Evolutionary conservation across 768 basidiomycete species (phyloP).

Genomic region (Galerina sulciceps): DNA sequence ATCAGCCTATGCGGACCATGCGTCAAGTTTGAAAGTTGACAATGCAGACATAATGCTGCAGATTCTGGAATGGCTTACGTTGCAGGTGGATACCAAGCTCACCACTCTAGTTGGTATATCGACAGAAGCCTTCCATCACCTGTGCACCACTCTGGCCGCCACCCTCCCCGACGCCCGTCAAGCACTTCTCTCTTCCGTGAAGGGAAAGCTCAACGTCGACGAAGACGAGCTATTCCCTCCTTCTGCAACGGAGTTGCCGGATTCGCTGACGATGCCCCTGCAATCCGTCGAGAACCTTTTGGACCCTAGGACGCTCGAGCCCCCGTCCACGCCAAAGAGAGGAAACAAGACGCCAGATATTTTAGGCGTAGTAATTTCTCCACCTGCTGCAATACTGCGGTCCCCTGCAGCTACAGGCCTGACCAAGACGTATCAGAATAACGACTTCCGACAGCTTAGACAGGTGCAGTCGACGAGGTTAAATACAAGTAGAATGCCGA

Average conservation of each 20-base stretch:
- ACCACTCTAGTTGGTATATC: constrained; percentile 54
- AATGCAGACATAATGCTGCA: constrained; percentile 43
- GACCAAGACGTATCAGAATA: constrained; percentile 80
- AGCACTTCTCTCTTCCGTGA: constrained; percentile 23
- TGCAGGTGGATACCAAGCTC: constrained; percentile 46
- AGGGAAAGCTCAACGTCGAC: constrained; percentile 39
- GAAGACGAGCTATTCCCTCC: constrained; percentile 41
- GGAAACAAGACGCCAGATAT: constrained; percentile 58
- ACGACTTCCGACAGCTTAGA: constrained; percentile 81
- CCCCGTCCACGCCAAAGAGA: constrained; percentile 56
- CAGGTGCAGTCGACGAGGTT: constrained; percentile 70
- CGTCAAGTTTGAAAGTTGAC: constrained; percentile 34
- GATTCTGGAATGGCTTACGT: constrained; percentile 60
- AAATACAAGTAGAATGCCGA: constrained; percentile 86
- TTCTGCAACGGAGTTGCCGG: constrained; percentile 34
- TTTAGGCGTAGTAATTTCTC: constrained; percentile 70
- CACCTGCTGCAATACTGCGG: constrained; percentile 69
- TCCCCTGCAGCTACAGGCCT: constrained; percentile 77
- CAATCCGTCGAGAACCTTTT: constrained; percentile 54
- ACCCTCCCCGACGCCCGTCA: constrained; percentile 29
- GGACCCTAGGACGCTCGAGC: constrained; percentile 38
- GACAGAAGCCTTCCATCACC: constrained; percentile 44
- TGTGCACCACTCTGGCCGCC: constrained; percentile 43
- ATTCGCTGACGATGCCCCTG: constrained; percentile 46
- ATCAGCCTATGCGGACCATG: constrained; percentile 30